Evolutionary conservation across 306 rosid species (phyloP), one percentile per base, ranked within the genome.

Genomic region (Ormosia emarginata): DNA sequence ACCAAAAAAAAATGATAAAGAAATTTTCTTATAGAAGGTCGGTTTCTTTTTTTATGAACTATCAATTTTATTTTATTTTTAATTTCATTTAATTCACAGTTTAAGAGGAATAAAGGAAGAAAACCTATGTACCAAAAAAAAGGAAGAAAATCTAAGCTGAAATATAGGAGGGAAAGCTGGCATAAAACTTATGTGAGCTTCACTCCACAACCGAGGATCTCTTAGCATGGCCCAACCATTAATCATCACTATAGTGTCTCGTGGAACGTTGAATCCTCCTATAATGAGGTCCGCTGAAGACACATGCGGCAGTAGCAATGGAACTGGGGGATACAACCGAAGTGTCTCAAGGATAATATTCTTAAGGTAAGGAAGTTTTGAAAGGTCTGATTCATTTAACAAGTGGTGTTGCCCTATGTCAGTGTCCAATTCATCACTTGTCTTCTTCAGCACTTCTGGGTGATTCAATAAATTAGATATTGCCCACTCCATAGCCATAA

Each of bases 171-270:
- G 24, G 24, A 24, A 24, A 24, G 24, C 0, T 1, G 24, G 24
- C 24, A 24, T 24, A 24, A 24, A 24, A 24, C 24, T 24, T 24
- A 24, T 1, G 24, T 24, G 24, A 24, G 24, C 24, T 1, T 80
- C 84, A 8, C 17, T 61, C 84, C 84, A 80, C 6, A 18, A 0
- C 0, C 0, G 6, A 8, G 73, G 79, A 41, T 80, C 79, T 49
- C 74, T 80, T 0, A 61, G 84, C 33, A 80, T 71, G 3, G 32
- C 73, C 84, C 84, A 80, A 3, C 33, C 37, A 7, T 80, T 80
- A n/a, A 24, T 2, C 50, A 80, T 15, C 46, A 80, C 84, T 0
- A 80, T 0, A 0, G 84, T 62, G 37, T 34, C 46, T 13, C 9
- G 11, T 13, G 84, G 84, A 49, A 71, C 9, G 2, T 62, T 62